phyloP scores from a whole-genome alignment of 768 basidiomycete genomes.

The Leccinum arenicola region DNA sequence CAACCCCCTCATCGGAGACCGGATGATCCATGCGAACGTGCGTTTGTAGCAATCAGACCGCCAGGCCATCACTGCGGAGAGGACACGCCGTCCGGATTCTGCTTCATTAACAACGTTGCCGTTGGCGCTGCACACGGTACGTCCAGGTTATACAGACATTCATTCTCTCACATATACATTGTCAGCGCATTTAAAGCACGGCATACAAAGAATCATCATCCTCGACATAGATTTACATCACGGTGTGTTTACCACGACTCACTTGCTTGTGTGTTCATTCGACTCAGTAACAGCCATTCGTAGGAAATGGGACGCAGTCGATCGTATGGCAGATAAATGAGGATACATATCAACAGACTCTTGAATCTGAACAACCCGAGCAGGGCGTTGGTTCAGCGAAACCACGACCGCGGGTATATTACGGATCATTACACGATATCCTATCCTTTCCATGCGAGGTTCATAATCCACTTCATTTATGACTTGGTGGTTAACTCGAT shows the following conservation, averaged over 20 bases:
- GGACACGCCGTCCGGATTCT: constrained; percentile 87
- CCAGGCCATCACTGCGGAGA: constrained; percentile 96
- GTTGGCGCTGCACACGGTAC: constrained; percentile 88
- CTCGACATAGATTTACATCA: constrained; percentile 70
- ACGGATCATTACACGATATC: constrained; percentile 93
- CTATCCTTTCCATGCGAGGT: constrained; percentile 92
- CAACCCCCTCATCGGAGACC: constrained; percentile 7
- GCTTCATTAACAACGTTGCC: constrained; percentile 92
- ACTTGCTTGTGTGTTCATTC: not conserved
- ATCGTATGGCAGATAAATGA: constrained; percentile 91
- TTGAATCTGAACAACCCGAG: constrained; percentile 44
- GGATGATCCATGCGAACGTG: constrained; percentile 34
- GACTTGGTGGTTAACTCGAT: not conserved
- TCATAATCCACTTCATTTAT: not conserved
- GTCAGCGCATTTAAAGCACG: constrained; percentile 77
- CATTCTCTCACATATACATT: not conserved
- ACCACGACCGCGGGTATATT: constrained; percentile 66
- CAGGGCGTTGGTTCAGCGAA: constrained; percentile 29
- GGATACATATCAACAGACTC: constrained; percentile 68
- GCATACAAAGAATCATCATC: constrained; percentile 75
- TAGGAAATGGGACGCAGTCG: constrained; percentile 94
- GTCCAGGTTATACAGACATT: constrained; percentile 8
- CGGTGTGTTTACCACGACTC: constrained; percentile 11
- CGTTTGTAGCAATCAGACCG: constrained; percentile 84
- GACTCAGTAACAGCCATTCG: not conserved